Percentiles rank a stretch among this genome's conserved stretches.
Evolutionary conservation across 805 yeast genomes (phyloP).

Genomic region (Torulaspora franciscae): DNA sequence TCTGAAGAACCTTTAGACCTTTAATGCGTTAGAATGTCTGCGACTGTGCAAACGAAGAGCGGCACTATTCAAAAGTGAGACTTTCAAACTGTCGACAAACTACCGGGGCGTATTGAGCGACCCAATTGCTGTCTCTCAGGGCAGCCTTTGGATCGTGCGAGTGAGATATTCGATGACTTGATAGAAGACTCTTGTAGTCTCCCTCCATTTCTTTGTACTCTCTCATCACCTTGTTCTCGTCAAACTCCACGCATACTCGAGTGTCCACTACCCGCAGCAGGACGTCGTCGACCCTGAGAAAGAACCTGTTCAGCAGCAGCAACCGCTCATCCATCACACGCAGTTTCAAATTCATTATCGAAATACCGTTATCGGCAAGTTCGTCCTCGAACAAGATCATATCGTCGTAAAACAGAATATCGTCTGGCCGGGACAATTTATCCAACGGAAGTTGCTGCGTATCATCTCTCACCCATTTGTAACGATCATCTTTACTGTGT

Average conservation of each 20-base stretch:
- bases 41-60: background rate
- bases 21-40: background rate
- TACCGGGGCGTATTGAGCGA: slow-evolving; percentile 54
- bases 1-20: slow-evolving; percentile 14
- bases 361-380: slow-evolving; percentile 91
- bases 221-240: slow-evolving; percentile 55
- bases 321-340: slow-evolving; percentile 85
- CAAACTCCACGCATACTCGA: slow-evolving; percentile 66
- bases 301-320: slow-evolving; percentile 68
- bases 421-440: slow-evolving; percentile 67
- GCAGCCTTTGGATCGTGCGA: slow-evolving; percentile 64
- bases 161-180: slow-evolving; percentile 41
- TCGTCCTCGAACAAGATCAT: slow-evolving; percentile 90
- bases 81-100: slow-evolving; percentile 37
- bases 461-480: slow-evolving; percentile 27
- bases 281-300: slow-evolving; percentile 86
- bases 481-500: slow-evolving; percentile 8
- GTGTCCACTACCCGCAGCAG: slow-evolving; percentile 80
- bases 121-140: slow-evolving; percentile 84
- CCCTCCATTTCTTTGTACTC: slow-evolving; percentile 73
- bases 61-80: slow-evolving; percentile 17
- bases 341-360: slow-evolving; percentile 69
- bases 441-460: slow-evolving; percentile 57
- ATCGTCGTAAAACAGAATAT: slow-evolving; percentile 85
- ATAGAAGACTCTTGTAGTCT: slow-evolving; percentile 44